Percentiles rank a stretch among this genome's conserved stretches.
These are phyloP conservation scores for Lyophyllum atratum DNA, from an alignment of 768 basidiomycete species.

Conservation along the genomic window DNA sequence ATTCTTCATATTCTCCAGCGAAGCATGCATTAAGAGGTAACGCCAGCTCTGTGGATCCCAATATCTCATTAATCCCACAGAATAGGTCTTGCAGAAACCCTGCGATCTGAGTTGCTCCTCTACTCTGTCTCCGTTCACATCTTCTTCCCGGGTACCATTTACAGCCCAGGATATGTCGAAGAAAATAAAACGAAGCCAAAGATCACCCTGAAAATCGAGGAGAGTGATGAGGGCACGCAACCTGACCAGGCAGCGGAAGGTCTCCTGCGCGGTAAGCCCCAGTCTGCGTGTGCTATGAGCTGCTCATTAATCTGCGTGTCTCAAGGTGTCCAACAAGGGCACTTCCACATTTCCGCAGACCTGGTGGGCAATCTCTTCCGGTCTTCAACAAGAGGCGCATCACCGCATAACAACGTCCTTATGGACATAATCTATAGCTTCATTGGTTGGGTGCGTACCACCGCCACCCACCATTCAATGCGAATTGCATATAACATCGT, in stretches of 20 bases:
- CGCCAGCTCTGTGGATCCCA: constrained; percentile 7
- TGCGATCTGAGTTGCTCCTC: constrained; percentile 80
- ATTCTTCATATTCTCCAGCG: constrained; percentile 76
- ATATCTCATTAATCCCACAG: not conserved
- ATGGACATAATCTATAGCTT: constrained; percentile 53
- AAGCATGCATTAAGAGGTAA: constrained; percentile 87
- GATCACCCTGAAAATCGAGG: constrained; percentile 75
- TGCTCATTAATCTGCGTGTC: not conserved
- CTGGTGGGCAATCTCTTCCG: constrained; percentile 71
- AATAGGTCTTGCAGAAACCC: constrained; percentile 79
- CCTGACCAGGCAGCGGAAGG: constrained; percentile 63
- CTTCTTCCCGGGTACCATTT: constrained; percentile 84
- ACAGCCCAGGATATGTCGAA: constrained; percentile 70
- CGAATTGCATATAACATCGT: not conserved
- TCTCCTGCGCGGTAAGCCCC: constrained; percentile 54
- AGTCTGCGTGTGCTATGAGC: not conserved
- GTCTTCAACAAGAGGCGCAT: constrained; percentile 63
- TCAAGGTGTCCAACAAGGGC: constrained; percentile 70
- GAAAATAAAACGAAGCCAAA: constrained; percentile 81
- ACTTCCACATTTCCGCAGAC: constrained; percentile 78
- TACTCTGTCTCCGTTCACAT: constrained; percentile 81
- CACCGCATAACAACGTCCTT: constrained; percentile 61
- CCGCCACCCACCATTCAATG: not conserved
- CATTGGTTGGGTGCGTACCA: constrained; percentile 44
- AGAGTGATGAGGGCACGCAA: constrained; percentile 65